Evolutionary conservation across 805 yeast genomes (phyloP).

Genomic region (Metschnikowia rubicola): DNA sequence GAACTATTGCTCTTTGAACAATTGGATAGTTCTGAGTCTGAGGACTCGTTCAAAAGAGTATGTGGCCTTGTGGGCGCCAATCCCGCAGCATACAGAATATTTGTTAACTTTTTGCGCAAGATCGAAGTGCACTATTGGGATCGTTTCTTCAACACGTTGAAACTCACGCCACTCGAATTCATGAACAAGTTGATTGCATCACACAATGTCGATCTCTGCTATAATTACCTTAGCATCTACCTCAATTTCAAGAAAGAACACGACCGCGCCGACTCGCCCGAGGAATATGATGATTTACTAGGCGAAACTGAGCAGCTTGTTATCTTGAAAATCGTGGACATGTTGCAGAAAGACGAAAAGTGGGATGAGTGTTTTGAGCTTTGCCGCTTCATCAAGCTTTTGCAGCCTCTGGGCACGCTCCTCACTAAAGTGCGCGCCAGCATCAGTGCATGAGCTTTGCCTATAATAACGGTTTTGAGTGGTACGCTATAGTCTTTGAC

Average conservation of each 20-base stretch:
- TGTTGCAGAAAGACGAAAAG: slow-evolving; percentile 37
- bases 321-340: slow-evolving; percentile 41
- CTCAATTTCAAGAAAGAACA: slow-evolving; percentile 45
- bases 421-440: slow-evolving; percentile 12
- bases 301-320: slow-evolving; percentile 36
- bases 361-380: slow-evolving; percentile 56
- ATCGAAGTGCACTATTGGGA: slow-evolving; percentile 56
- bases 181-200: slow-evolving; percentile 40
- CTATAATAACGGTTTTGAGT: too few species aligned
- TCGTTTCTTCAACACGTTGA: slow-evolving; percentile 40
- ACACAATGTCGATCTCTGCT: slow-evolving; percentile 45
- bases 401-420: slow-evolving; percentile 41
- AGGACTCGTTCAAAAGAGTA: slow-evolving; percentile 12
- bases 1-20: slow-evolving; percentile 46
- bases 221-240: slow-evolving; percentile 51
- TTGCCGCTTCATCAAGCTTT: slow-evolving; percentile 49
- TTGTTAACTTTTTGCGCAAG: slow-evolving; percentile 54
- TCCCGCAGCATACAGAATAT: slow-evolving; percentile 30
- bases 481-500: too few species aligned
- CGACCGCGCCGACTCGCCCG: slow-evolving; percentile 4
- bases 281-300: slow-evolving; percentile 2
- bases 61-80: slow-evolving; percentile 18
- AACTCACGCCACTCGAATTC: slow-evolving; percentile 43
- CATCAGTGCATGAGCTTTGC: neutral
- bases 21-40: slow-evolving; percentile 23